Evolutionary conservation across 1,284 basidiomycete species (phyloP).

Genomic region (Trichosporon ovoides): DNA sequence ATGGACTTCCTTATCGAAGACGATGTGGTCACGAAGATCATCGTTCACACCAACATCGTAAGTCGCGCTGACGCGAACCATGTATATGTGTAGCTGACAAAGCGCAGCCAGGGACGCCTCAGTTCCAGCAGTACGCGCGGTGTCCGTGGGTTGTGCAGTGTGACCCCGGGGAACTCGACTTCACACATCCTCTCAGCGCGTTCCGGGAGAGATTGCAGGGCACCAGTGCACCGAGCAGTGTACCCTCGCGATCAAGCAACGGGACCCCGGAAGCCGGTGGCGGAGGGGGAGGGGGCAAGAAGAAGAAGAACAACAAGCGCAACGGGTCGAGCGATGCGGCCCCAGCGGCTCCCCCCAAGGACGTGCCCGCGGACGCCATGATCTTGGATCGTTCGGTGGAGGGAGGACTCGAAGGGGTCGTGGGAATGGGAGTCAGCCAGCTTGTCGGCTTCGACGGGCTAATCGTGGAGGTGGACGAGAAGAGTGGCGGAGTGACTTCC

Average conservation of each 20-base stretch:
- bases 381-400: slow-evolving; percentile 77
- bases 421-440: slow-evolving; percentile 31
- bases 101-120: slow-evolving; percentile 70
- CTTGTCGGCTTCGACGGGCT: slow-evolving; percentile 75
- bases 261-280: background rate
- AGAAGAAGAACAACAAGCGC: background rate
- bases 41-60: slow-evolving; percentile 79
- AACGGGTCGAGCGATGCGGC: too few relatives aligned
- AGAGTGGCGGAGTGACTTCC: slow-evolving; percentile 56
- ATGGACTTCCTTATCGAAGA: slow-evolving; percentile 75
- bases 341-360: slow-evolving; percentile 51
- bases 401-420: slow-evolving; percentile 53
- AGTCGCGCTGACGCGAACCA: slow-evolving; percentile 30
- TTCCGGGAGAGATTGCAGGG: slow-evolving; percentile 16
- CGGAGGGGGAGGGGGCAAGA: slow-evolving; percentile 8
- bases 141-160: slow-evolving; percentile 71
- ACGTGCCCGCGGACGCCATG: slow-evolving; percentile 56
- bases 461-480: slow-evolving; percentile 67
- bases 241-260: background rate
- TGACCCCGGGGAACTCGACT: slow-evolving; percentile 20
- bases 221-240: background rate
- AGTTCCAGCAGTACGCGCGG: slow-evolving; percentile 81
- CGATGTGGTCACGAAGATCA: slow-evolving; percentile 66
- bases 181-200: slow-evolving; percentile 23
- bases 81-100: background rate